Conservation (phyloP, 2,329 filamentous ascomycete genomes). For the Colletotrichum plurivorum region DNA sequence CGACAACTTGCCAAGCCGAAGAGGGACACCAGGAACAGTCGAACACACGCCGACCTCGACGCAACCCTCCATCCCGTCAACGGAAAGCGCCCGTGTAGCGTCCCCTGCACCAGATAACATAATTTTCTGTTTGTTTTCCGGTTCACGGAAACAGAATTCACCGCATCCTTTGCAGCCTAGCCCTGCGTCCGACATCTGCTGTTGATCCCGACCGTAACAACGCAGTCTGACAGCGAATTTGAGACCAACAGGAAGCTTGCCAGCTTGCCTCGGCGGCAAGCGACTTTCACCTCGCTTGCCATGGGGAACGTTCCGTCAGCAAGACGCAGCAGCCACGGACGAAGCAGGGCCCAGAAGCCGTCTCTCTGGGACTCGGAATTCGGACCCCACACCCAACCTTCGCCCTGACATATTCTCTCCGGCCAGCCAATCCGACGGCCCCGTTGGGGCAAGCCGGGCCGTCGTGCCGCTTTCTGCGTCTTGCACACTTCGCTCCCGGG, state of each 20-base stretch:
- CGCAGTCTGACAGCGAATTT: background rate
- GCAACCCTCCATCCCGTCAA: slow-evolving; percentile 3
- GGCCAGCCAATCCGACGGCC: slow-evolving; percentile 31
- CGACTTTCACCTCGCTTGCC: too few relatives aligned
- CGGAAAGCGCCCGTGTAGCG: background rate
- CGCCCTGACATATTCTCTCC: slow-evolving; percentile 17
- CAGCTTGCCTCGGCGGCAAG: too few relatives aligned
- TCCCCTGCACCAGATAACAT: background rate
- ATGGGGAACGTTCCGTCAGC: slow-evolving; percentile 1
- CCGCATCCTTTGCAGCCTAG: slow-evolving; percentile 4
- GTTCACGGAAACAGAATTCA: slow-evolving; percentile 32
- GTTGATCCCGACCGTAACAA: background rate
- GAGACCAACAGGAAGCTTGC: slow-evolving; percentile 11
- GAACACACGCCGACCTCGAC: slow-evolving; percentile 5
- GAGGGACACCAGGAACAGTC: slow-evolving; percentile 1
- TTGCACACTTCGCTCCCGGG: background rate
- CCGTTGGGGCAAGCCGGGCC: slow-evolving; percentile 24
- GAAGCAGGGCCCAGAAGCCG: slow-evolving; percentile 13
- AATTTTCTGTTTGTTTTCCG: background rate
- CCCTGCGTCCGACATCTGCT: background rate
- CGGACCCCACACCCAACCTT: slow-evolving; percentile 17
- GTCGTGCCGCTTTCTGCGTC: slow-evolving; percentile 20
- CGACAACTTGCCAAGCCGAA: slow-evolving; percentile 5
- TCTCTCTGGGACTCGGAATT: slow-evolving; percentile 30
- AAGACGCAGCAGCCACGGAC: slow-evolving; percentile 1